Percentiles rank a stretch among this genome's conserved stretches.
phyloP scores from a whole-genome alignment of 768 basidiomycete genomes.

The Lentinula aciculospora region DNA sequence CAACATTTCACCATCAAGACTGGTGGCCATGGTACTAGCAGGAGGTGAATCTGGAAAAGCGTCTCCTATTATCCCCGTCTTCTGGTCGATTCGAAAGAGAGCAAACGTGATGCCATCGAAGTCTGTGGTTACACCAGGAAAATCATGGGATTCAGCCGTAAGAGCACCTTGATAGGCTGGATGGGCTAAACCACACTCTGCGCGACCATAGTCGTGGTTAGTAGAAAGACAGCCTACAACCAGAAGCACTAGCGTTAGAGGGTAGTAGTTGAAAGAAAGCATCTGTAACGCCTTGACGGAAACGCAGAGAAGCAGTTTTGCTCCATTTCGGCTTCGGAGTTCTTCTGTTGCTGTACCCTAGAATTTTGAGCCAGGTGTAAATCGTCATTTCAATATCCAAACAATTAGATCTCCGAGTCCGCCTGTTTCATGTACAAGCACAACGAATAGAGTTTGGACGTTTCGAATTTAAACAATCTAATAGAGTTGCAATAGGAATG shows the following conservation, averaged over 20 bases:
- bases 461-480: too few relatives aligned
- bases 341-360: too few relatives aligned
- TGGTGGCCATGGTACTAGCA: conserved; percentile 32
- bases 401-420: too few relatives aligned
- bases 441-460: too few relatives aligned
- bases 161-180: neutral
- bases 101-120: conserved; percentile 28
- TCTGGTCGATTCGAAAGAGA: conserved; percentile 29
- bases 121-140: conserved; percentile 22
- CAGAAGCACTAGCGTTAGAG: neutral
- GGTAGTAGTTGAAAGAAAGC: neutral
- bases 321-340: neutral
- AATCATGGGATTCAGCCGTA: neutral
- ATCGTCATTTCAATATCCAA: too few relatives aligned
- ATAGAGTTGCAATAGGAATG: too few relatives aligned
- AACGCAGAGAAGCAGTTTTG: neutral
- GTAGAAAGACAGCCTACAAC: neutral
- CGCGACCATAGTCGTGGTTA: neutral
- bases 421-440: too few relatives aligned
- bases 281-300: neutral
- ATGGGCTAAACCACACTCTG: neutral
- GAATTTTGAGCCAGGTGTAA: too few relatives aligned
- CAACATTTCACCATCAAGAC: conserved; percentile 35
- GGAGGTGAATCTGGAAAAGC: conserved; percentile 28
- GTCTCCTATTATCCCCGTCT: conserved; percentile 22